Conservation (phyloP, 768 basidiomycete species). For the Russula sp. region DNA sequence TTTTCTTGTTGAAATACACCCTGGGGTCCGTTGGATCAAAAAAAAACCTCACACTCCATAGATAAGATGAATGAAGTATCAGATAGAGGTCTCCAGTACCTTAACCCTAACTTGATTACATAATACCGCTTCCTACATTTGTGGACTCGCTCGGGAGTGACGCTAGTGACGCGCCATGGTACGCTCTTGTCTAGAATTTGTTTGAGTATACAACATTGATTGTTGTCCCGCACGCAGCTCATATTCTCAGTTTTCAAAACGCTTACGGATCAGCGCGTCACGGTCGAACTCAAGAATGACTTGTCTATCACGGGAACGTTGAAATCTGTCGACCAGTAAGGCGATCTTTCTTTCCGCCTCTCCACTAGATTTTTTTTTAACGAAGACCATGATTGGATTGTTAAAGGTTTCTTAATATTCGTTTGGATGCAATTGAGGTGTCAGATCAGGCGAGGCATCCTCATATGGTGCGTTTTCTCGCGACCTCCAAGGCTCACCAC, state of each 20-base stretch:
- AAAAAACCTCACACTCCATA: too few species aligned
- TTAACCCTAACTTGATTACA: neutral
- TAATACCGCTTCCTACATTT: neutral
- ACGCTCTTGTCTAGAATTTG: neutral
- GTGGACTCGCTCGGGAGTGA: neutral
- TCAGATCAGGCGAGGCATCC: conserved; percentile 91
- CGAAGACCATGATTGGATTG: neutral
- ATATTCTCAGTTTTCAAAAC: conserved; percentile 99
- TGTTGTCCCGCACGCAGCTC: conserved; percentile 47
- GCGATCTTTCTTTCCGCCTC: conserved; percentile 34
- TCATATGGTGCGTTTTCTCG: conserved; percentile 74
- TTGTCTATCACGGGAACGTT: conserved; percentile 92
- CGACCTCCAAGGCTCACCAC: neutral
- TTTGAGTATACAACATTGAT: neutral
- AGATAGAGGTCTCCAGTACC: too few species aligned
- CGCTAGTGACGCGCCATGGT: conserved; percentile 21
- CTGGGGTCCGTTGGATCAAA: too few species aligned
- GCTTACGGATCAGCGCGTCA: conserved; percentile 93
- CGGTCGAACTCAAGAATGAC: conserved; percentile 98
- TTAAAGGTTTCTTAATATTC: conserved; percentile 87
- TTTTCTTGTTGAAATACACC: too few species aligned
- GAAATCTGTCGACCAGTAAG: conserved; percentile 96
- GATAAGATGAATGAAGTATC: too few species aligned
- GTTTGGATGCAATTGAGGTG: conserved; percentile 90
- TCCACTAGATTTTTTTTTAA: neutral